Conservation (phyloP, 108 stramenopile species). For the Fragilariopsis cylindrus region DNA sequence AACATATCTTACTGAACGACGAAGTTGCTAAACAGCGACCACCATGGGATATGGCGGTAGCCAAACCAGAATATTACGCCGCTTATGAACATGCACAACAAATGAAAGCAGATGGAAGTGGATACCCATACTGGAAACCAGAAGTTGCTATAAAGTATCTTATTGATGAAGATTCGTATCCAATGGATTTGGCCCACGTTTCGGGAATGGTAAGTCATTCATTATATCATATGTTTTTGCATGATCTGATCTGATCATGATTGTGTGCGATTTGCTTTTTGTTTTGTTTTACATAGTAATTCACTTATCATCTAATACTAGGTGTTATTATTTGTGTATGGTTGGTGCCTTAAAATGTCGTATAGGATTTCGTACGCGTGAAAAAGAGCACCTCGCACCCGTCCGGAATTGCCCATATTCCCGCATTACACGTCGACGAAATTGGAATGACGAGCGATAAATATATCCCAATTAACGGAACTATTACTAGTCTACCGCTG, state of each 20-base stretch:
- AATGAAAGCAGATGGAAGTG: constrained; percentile 56
- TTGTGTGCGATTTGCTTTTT: background rate
- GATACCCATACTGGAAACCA: constrained; percentile 86
- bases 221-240: background rate
- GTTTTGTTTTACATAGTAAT: background rate
- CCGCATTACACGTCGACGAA: constrained; percentile 90
- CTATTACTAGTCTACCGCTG: constrained; percentile 83
- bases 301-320: background rate
- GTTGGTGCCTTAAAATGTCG: background rate
- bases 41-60: constrained; percentile 72
- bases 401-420: constrained; percentile 70
- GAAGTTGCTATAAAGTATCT: constrained; percentile 78
- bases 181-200: constrained; percentile 48
- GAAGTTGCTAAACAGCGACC: constrained; percentile 28
- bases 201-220: constrained; percentile 27
- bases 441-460: constrained; percentile 93
- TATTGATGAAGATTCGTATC: constrained; percentile 69
- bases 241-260: background rate
- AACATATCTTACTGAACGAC: constrained; percentile 32
- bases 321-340: background rate
- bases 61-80: constrained; percentile 56
- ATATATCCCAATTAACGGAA: constrained; percentile 89
- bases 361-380: constrained; percentile 48
- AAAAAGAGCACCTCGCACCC: constrained; percentile 48
- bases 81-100: constrained; percentile 49